Evolutionary conservation across 164 flowering plant genomes (phyloP), one percentile per base, ranked within the genome.

Genomic region (Berberis thunbergii): DNA sequence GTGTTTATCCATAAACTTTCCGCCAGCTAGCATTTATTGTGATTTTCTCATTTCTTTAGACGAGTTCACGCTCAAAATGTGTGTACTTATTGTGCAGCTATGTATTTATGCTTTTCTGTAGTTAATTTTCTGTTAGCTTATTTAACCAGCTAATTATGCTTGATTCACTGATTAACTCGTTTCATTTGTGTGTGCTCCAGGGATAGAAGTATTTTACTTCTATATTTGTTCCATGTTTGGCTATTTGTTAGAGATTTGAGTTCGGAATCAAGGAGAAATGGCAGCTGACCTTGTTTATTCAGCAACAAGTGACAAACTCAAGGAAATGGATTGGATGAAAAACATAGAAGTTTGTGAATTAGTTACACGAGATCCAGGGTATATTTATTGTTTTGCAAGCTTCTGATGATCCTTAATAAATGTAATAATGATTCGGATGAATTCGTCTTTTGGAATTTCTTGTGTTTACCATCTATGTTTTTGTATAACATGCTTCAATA

Each of bases 301-400:
- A 54, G 98, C 98, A 57, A 92, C 98, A 43, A 85, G 82, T 65
- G 96, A 88, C 67, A 86, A 89, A 72, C 84, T 89, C 43, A 63
- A 78, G 67, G 98, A 89, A 73, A 73, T 85, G 78, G 96, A 89
- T 73, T 92, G 98, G 98, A 70, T 74, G 6, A 89, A 83, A 58
- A 88, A 81, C 68, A 89, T 92, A 68, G 85, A 89, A 68, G 88
- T 92, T 46, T 92, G 98, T 78, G 98, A 92, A 78, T 45, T 83
- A 63, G 93, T 84, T 64, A 78, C 93, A 41, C 78, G 63, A 55
- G 94, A 92, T 80, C 89, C 77, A 58, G 79, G 85, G 98, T 92
- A 78, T 45, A 9, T 38, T 5, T n/a, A 40, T 54, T 65, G 41
- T 43, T 60, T 62, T 50, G 9, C 9, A 42, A 2, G 9, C 26